Evolutionary conservation across 176 grass and related monocot genomes (phyloP), one percentile per base, ranked within the genome.

Genomic region (Alopecurus myosuroides): DNA sequence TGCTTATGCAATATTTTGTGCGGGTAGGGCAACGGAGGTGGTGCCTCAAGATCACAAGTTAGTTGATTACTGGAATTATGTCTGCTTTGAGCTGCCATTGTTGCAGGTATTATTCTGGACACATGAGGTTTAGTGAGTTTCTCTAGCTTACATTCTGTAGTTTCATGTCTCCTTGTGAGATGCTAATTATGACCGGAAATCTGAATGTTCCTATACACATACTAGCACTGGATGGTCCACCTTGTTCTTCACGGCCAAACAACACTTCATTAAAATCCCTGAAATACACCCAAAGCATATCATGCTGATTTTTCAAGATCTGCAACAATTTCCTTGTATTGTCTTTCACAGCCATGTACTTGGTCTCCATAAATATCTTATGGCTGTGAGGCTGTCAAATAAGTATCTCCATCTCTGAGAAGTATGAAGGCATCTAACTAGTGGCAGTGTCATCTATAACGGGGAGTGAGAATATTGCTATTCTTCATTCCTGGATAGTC

Each of bases 1-100:
- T 94, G 94, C 94, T 33, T 94, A 94, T 8, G 94, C 91, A 29
- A 97, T 94, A 80, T 97, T 94, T 36, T 94, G 92, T 84, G 86
- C 61, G 34, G 94, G 94, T 45, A 92, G 51, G 80, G 83, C 87
- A 42, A 79, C 36, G 17, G 82, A 92, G 45, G 87, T 97, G 29
- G 40, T 72, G 26, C 94, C 94, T 34, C 11, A 84, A 31, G 94
- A 97, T 84, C 89, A 97, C 64, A 97, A 86, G 83, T 90, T 94
- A 81, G 68, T 88, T 88, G 74, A 90, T 52, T 95, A 92, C 73
- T 95, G 93, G 89, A 88, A 83, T 2, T 94, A 84, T 74, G 89
- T 91, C 25, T 85, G 87, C 33, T 76, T 36, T 45, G 40, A 88
- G 80, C 45, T 88, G 14, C 49, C 79, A 10, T 18, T 20, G 13